Evolutionary conservation across 2,329 filamentous ascomycete species (phyloP), one percentile per base, ranked within the genome.

Genomic region (Shiraia sp.): DNA sequence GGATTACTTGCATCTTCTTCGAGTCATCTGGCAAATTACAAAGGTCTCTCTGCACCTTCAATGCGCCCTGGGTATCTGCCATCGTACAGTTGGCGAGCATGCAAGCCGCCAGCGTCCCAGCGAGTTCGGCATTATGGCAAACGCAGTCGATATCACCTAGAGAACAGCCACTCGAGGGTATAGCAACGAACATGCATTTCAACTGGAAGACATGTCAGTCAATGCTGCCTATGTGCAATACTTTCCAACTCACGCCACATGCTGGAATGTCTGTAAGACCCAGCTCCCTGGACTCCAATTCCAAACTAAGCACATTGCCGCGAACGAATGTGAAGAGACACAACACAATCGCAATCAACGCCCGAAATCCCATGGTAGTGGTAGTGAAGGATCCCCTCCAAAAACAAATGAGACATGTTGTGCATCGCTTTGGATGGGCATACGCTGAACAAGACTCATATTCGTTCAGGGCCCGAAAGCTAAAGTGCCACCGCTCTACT

Each of bases 71-170:
- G 2, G 47, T 44, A 16, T 61, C 59, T 22, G 46, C 49, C 57
- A 63, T 58, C 4, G 57, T 63, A 24, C 59, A 61, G n/a, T 61
- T 61, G 4, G 41, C 45, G 16, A 61, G 54, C 46, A 63, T 40
- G 35, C 59, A 63, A 15, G 44, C 47, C 22, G 52, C 40, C n/a
- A 55, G 15, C 0, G n/a, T 27, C 12, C 46, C 37, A 15, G 39
- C 31, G 12, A 61, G 42, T 1, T 39, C 14, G 6, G 36, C 23
- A 35, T 43, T 54, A 0, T 32, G 17, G 37, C 58, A 62, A 7
- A 53, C 29, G 23, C 58, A 62, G 2, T 43, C 28, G 7, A 37
- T 15, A 34, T 62, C 56, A 12, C 37, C 41, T 3, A 53, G 17
- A 9, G 31, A 7, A 28, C 58, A 62, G 7, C 48, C 46, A 30